Conservation (phyloP, 208 protist species). For the Porcisia deanei region DNA sequence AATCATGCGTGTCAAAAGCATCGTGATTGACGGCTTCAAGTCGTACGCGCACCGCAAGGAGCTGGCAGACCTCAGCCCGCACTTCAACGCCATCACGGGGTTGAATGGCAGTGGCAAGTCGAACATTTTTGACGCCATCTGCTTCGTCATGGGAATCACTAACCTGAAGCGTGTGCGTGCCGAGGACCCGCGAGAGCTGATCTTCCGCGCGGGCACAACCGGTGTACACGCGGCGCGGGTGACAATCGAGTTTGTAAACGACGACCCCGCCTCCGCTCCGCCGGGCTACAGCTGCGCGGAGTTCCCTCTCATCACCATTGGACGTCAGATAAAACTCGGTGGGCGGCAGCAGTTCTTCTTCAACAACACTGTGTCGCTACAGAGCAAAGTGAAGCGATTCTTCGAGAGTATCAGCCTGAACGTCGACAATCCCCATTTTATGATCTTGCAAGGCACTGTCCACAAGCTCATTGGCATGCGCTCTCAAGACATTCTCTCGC, state of each 20-base stretch:
- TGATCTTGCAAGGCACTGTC: conserved; percentile 99
- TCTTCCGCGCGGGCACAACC: conserved; percentile 99
- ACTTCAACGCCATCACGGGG: conserved; percentile 99
- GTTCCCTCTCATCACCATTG: conserved; percentile 97
- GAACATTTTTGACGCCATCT: conserved; percentile 99
- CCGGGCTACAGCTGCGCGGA: conserved; percentile 97
- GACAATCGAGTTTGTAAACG: conserved; percentile 99
- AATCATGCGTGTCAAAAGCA: conserved; percentile 98
- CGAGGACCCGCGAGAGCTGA: conserved; percentile 96
- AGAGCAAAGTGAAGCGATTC: conserved; percentile 98
- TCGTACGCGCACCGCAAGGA: conserved; percentile 98
- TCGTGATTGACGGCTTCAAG: conserved; percentile 99
- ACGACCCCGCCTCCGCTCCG: conserved; percentile 94
- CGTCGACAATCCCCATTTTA: conserved; percentile 99
- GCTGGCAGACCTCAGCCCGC: conserved; percentile 96
- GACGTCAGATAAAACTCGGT: conserved; percentile 96
- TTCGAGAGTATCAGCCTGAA: conserved; percentile 99
- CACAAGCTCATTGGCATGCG: conserved; percentile 99
- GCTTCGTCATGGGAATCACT: conserved; percentile 99
- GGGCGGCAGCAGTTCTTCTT: conserved; percentile 99
- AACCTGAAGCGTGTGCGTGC: conserved; percentile 98
- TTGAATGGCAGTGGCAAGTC: conserved; percentile 99
- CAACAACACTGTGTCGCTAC: conserved; percentile 97
- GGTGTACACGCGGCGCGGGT: conserved; percentile 99
- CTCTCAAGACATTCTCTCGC: conserved; percentile 97